Evolutionary conservation across 2,329 filamentous ascomycete genomes (phyloP), one percentile per base, ranked within the genome.

Genomic region (Penicillium occitanis): DNA sequence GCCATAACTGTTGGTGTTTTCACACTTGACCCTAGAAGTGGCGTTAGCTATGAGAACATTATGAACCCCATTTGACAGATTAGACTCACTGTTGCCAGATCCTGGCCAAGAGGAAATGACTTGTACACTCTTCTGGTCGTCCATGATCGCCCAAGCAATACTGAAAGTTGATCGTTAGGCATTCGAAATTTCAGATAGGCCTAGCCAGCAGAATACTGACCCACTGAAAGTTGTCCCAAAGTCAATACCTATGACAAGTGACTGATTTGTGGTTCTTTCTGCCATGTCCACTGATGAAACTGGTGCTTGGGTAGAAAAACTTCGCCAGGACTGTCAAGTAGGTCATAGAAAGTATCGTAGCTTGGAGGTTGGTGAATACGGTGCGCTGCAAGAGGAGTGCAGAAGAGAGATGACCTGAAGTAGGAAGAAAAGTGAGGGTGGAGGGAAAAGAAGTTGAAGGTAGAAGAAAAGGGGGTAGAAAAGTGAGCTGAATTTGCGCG

Each of bases 181-280:
- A 13, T 25, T 48, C 13, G 8, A 10, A 48, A 22, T 25, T 3
- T n/a, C 17, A 44, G 3, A 19, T 19, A 19, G 19, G 19, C 19
- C 19, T 19, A 19, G 19, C 19, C 6, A n/a, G 14, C 5, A 10
- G 25, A 6, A 19, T 51, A 51, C 65, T 33, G 63, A 74, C 72
- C 74, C 73, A 53, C 71, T 75, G 59, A 70, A 76, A 8, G 74
- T 76, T 14, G 73, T 76, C 2, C 73, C 74, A 58, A 75, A 76
- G 57, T 76, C 74, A 25, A 75, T 50, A 0, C 71, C 73, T 13
- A 76, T 68, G 28, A 73, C 65, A 8, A 75, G 44, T 50, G 71
- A 66, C 25, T 60, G 66, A 3, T 19, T 19, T n/a, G 5, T 44
- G 42, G 5, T 17, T 19, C 0, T 44, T 44, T 5, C 28, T 28